Evolutionary conservation across 192 early-diverging fungal genomes (phyloP), one percentile per base, ranked within the genome.

Genomic region (Cetraspora pellucida): DNA sequence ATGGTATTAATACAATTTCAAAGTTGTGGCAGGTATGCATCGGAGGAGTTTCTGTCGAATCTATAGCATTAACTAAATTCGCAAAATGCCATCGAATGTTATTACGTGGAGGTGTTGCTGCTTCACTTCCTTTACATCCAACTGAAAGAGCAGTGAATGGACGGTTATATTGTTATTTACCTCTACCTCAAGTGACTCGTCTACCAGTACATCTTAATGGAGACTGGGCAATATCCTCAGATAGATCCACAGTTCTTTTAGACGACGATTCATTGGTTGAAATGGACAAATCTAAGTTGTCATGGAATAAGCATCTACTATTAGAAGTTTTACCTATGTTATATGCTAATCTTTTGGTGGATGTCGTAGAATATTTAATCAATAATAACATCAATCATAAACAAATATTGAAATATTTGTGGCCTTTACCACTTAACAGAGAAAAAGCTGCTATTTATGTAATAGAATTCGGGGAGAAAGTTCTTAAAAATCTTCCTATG

Each of bases 91-190:
- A 27, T 64, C 27, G 11, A 2, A 64, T 17, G 27, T 17, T 9
- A 7, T 16, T 10, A 64, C 28, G 27, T 16, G n/a, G 61, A 17
- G 61, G 61, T 37, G 61, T 28, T n/a, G 37, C 37, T 27, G 61
- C 61, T 64, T 64, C 25, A 17, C 27, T 27, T 43, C 16, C 16
- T 37, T 7, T 4, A 43, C 37, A 37, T 37, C 11, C 11, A 64
- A 64, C n/a, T 23, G 61, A 64, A 17, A 27, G 25, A 27, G 1
- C 14, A 64, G 21, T 23, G 27, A 17, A 64, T 27, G 61, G 61
- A 27, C 61, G 37, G 27, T 64, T 64, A 28, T 64, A 37, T 43
- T 27, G 61, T 28, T 64, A 27, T 43, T 64, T 64, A 17, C 61
- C 61, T 13, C 28, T 64, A 28, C 61, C 27, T 28, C 28, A 64